Evolutionary conservation across 345 rosid species (phyloP).

Genomic region (Populus davidiana): DNA sequence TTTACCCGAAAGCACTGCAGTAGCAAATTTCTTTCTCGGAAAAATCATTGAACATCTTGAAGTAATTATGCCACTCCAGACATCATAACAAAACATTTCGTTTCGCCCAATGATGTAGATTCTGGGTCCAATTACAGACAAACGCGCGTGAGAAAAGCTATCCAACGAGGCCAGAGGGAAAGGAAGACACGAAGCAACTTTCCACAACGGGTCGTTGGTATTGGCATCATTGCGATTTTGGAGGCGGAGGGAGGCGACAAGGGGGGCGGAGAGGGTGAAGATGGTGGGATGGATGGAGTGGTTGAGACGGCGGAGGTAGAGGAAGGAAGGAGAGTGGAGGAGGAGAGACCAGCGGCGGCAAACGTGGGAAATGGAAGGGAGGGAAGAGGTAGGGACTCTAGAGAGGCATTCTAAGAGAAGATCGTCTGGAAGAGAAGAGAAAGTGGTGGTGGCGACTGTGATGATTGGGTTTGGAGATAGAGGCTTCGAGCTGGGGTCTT

Average conservation of each 20-base stretch:
- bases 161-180: conserved; percentile 17
- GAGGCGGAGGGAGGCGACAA: conserved; percentile 46
- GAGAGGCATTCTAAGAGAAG: conserved; percentile 75
- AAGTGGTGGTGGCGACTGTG: conserved; percentile 5
- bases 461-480: conserved; percentile 29
- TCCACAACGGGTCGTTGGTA: conserved; percentile 21
- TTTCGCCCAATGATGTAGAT: conserved; percentile 53
- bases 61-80: conserved; percentile 50
- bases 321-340: conserved; percentile 58
- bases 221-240: conserved; percentile 1
- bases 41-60: conserved; percentile 49
- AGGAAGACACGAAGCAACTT: conserved; percentile 28
- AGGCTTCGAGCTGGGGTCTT: conserved; percentile 26
- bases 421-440: conserved; percentile 74
- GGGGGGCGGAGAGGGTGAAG: conserved; percentile 54
- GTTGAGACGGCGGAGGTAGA: conserved; percentile 59
- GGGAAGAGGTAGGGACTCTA: conserved; percentile 61
- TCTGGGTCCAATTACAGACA: conserved; percentile 62
- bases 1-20: conserved; percentile 53
- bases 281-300: conserved; percentile 51
- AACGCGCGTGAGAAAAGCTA: conserved; percentile 48
- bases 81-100: conserved; percentile 53
- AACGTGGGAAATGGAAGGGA: conserved; percentile 57
- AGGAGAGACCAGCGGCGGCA: conserved; percentile 88
- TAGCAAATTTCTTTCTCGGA: conserved; percentile 71